These are phyloP conservation scores for Paracoccidioides brasiliensis DNA, from an alignment of 2,329 filamentous ascomycete species.

Conservation along the genomic window DNA sequence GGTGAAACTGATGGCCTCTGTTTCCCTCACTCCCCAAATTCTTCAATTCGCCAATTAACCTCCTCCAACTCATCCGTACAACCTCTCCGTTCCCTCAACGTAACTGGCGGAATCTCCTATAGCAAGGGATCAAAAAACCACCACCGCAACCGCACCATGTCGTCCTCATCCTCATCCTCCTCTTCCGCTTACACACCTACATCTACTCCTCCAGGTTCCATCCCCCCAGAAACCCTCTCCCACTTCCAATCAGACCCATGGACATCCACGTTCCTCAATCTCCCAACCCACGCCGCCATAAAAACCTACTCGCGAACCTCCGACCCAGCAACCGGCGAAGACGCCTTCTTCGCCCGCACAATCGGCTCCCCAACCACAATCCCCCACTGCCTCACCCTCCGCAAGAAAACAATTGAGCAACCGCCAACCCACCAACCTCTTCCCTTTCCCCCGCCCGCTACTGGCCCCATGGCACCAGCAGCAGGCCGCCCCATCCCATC, in stretches of 20 bases:
- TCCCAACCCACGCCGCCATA: constrained; percentile 26
- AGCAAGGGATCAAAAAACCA: too few relatives aligned
- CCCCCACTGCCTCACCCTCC: constrained; percentile 29
- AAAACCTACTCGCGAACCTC: constrained; percentile 27
- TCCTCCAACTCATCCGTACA: too few relatives aligned
- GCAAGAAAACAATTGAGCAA: constrained; percentile 10
- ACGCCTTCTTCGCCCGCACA: constrained; percentile 30
- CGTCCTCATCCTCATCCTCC: not conserved
- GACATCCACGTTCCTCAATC: constrained; percentile 21
- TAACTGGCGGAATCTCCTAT: too few relatives aligned
- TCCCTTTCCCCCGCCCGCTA: constrained; percentile 12
- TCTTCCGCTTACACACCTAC: not conserved
- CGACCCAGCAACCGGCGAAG: constrained; percentile 30
- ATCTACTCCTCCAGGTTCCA: not conserved
- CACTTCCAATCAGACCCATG: constrained; percentile 18
- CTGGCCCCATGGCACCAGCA: not conserved
- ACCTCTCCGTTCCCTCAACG: too few relatives aligned
- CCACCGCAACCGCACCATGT: not conserved
- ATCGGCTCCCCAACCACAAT: constrained; percentile 28
- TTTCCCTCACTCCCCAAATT: too few relatives aligned
- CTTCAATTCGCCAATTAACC: too few relatives aligned
- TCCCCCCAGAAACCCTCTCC: constrained; percentile 8
- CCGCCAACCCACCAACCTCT: constrained; percentile 13
- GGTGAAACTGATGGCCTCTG: too few relatives aligned
- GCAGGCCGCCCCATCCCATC: constrained; percentile 4